A percentile compares a stretch with the other conserved stretches of the same genome.
Evolutionary conservation across 2,329 filamentous ascomycete genomes (phyloP).

Genomic region (Westerdykella aurantiaca): DNA sequence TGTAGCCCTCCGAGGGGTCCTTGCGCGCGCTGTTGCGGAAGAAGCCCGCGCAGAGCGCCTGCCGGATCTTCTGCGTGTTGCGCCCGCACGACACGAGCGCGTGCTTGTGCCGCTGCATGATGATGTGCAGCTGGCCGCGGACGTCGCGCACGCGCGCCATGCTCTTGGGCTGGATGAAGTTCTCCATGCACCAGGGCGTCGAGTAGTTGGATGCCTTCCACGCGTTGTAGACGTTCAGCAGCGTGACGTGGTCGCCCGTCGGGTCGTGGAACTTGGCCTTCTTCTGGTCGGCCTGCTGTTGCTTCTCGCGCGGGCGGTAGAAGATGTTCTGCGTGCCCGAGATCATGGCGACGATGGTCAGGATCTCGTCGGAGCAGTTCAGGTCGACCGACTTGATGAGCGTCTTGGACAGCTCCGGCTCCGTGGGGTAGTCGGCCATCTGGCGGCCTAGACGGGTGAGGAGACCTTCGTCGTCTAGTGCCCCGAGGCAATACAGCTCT

Average conservation of each 20-base stretch:
- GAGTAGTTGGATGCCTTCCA: conserved; percentile 84
- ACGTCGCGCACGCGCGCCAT: conserved; percentile 91
- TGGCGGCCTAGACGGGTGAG: conserved; percentile 87
- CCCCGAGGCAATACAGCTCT: conserved; percentile 86
- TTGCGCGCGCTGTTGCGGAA: conserved; percentile 94
- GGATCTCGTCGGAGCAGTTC: conserved; percentile 85
- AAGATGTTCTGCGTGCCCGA: conserved; percentile 75
- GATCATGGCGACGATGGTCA: conserved; percentile 73
- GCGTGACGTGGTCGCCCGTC: conserved; percentile 85
- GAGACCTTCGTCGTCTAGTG: conserved; percentile 90
- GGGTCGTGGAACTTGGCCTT: conserved; percentile 97
- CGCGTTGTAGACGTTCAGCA: conserved; percentile 95
- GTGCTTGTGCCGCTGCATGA: conserved; percentile 89
- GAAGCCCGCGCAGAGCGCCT: conserved; percentile 87
- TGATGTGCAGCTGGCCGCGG: conserved; percentile 81
- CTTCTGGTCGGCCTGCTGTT: conserved; percentile 92
- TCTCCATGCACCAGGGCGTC: conserved; percentile 92
- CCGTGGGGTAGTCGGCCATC: conserved; percentile 99
- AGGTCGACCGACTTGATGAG: conserved; percentile 84
- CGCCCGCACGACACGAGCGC: conserved; percentile 76
- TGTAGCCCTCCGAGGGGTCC: conserved; percentile 94
- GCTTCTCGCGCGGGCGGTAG: conserved; percentile 95
- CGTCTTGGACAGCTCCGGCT: conserved; percentile 83
- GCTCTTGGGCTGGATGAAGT: conserved; percentile 88
- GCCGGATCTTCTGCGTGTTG: conserved; percentile 78